Base-by-base conservation (phyloP, 495 filamentous ascomycete species). In the Penicillium cosmopolitanum region DNA sequence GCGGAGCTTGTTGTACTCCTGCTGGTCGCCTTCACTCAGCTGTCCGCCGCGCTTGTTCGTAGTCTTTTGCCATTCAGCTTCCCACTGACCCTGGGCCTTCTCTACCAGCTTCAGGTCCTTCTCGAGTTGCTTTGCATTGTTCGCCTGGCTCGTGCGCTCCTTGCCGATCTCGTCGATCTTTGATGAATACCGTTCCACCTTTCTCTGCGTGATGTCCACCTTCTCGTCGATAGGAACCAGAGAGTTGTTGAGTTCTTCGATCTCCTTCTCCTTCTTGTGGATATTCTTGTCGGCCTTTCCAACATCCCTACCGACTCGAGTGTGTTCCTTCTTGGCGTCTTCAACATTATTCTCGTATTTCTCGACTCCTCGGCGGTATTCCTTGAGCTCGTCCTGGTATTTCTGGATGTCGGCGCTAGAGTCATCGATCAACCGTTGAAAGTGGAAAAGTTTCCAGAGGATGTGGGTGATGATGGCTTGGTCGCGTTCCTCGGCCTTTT, bases 391-490 rank as follows among this genome's bases (percentile, higher is more conserved):
- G 66, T 96, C 92, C 61, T 99, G 96, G 68, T 98, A 91, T 63
- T 89, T 90, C 68, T 94, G 89, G 53, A 98, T 99, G 64, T 96
- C 88, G 25, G 86, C 89, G 63, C 87, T 92, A 35, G 95, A 97
- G 47, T 91, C 88, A 64, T 97, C 92, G 74, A 99, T 97, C 31
- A 92, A 81, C 28, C 87, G 87, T 72, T 99, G 95, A 72, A 96
- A 96, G 72, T 97, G 92, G 74, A 90, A 98, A 2, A 99, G 78
- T 73, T 98, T 98, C 94, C 95, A 98, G 12, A 98, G 77, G 38
- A 96, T 92, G 56, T 98, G 96, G 0, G 90, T 95, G 50, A 98
- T 92, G 56, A 96, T 89, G 11, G 95, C 96, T 54, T 92, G 85
- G 71, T 98, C 94, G 38, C 91, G 84, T 74, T 98, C 92, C 48